A percentile compares a stretch with the other conserved stretches of the same genome.
phyloP scores from a whole-genome alignment of 2,329 filamentous ascomycete species.

The Apiospora arundinis region DNA sequence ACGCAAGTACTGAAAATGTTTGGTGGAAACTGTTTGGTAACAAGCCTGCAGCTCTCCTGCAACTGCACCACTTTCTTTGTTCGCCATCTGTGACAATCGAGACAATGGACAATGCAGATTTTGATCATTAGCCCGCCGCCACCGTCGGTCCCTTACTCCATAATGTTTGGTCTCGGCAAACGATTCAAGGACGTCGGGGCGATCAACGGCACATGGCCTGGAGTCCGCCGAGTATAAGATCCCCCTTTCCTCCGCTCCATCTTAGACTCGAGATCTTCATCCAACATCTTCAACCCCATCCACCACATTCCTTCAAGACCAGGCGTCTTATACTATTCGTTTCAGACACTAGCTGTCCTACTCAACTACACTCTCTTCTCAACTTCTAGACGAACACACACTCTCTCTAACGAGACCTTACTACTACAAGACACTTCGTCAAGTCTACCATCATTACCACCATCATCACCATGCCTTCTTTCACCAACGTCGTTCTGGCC shows the following conservation, averaged over 20 bases:
- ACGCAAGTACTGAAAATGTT: neutral
- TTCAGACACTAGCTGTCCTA: slow-evolving; percentile 16
- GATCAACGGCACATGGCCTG: neutral
- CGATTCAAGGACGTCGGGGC: neutral
- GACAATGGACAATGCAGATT: too few species aligned
- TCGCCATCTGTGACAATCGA: neutral
- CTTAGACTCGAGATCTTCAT: neutral
- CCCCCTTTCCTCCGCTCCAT: neutral
- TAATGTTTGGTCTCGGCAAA: neutral
- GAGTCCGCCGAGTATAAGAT: neutral
- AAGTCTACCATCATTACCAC: neutral
- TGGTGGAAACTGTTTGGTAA: neutral
- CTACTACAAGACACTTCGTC: neutral
- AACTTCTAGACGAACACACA: neutral
- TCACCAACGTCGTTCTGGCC: neutral
- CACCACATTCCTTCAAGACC: slow-evolving; percentile 8
- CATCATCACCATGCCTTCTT: neutral
- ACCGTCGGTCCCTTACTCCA: neutral
- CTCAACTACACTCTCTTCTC: slow-evolving; percentile 4
- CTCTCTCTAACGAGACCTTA: neutral
- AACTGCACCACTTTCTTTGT: neutral
- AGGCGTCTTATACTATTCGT: slow-evolving; percentile 1
- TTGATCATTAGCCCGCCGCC: neutral
- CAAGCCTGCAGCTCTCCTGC: neutral
- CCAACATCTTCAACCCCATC: slow-evolving; percentile 5